Base-by-base conservation (phyloP, 208 protist genomes). In the Novymonas esmeraldas region DNA sequence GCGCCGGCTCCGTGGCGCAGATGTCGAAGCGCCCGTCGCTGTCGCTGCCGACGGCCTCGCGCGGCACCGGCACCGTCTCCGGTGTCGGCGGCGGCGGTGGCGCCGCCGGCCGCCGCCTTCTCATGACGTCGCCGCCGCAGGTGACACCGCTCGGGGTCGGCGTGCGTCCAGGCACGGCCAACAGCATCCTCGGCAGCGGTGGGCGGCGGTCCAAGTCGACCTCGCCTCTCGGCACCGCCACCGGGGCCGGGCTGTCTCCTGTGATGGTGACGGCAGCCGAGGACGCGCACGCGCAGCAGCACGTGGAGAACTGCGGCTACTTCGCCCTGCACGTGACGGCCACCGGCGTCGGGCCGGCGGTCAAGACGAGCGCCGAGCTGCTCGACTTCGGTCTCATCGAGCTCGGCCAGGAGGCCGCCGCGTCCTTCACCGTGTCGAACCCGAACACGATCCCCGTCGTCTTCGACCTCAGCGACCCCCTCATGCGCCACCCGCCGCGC, bases 381-480 rank as follows among this genome's bases (percentile, higher is more conserved):
- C 77, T 96, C 22, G 91, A 96, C 73, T 96, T 96, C 81, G 91
- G 91, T 28, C 72, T 94, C 28, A 94, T 96, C 45, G 89, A 93
- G 65, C 54, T 83, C 11, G 85, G 87, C 24, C 56, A 80, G 36
- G 85, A 93, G 60, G 82, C 79, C 7, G 82, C 85, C 26, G 78
- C 87, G 6, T 91, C 85, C 61, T 94, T 96, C 73, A 94, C 88
- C 6, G 86, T 96, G 39, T 89, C 87, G 51, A 96, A 96, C 68
- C 80, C 90, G 52, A 96, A 96, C 67, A 80, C 86, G 3, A 86
- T 93, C 64, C 74, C 84, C 24, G 86, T 94, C 4, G 64, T 85
- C 6, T 92, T 92, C 57, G 79, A 92, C 39, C 65, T 94, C 46
- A 79, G 73, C 36, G 89, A 96, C 58, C 86, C 91, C 28, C 67